phyloP scores from a whole-genome alignment of 225 moss, liverwort and hornwort species.

The Antitrichia curtipendula region DNA sequence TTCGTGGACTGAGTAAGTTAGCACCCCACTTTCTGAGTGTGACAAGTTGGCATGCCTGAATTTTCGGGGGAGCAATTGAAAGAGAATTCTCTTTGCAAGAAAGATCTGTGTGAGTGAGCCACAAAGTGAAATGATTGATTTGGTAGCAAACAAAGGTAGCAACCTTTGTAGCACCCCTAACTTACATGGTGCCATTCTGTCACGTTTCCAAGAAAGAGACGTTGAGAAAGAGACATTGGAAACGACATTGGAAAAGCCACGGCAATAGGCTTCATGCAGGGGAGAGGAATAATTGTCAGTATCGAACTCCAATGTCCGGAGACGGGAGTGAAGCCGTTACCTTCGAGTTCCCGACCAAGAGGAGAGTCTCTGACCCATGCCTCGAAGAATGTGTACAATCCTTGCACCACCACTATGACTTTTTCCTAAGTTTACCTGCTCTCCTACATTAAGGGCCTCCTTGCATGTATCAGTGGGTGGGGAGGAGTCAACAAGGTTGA shows the following conservation, averaged over 20 bases:
- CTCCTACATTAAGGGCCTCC: no score
- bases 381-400: neutral
- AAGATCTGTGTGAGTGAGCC: neutral
- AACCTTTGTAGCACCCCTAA: no score
- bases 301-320: neutral
- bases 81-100: neutral
- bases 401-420: fast-evolving
- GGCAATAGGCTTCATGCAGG: neutral
- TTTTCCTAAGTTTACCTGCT: neutral
- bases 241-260: neutral
- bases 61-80: neutral
- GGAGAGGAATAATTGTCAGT: neutral
- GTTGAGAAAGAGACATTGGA: neutral
- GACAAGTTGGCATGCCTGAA: neutral
- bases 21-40: neutral
- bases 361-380: no score
- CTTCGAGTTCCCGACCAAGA: no score
- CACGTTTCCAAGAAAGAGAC: neutral
- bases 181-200: neutral
- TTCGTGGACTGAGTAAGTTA: neutral
- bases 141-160: neutral
- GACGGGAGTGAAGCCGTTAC: neutral
- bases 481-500: no score
- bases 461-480: no score
- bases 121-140: neutral